A percentile compares a stretch with the other conserved stretches of the same genome.
Evolutionary conservation across 2,329 filamentous ascomycete species (phyloP).

Genomic region (Aspergillus neotritici): DNA sequence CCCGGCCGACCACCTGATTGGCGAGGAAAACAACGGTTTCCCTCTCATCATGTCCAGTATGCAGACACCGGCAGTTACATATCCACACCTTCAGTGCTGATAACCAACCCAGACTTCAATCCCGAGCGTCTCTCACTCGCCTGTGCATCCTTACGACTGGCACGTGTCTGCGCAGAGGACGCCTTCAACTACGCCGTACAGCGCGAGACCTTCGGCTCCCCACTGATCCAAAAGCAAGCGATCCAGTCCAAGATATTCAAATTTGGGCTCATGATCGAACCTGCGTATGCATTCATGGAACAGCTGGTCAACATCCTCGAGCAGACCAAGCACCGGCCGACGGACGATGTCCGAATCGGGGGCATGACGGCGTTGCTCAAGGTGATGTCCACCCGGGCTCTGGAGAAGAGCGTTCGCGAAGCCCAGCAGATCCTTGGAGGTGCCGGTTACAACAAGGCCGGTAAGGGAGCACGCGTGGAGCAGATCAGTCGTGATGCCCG

Average conservation of each 20-base stretch:
- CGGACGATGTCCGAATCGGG: conserved; percentile 42
- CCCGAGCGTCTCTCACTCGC: conserved; percentile 65
- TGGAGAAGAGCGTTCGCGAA: conserved; percentile 51
- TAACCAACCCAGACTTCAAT: conserved; percentile 55
- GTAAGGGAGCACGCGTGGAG: conserved; percentile 48
- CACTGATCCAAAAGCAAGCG: conserved; percentile 53
- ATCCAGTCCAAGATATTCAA: conserved; percentile 57
- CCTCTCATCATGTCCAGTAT: conserved; percentile 63
- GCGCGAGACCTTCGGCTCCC: conserved; percentile 58
- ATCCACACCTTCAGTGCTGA: background rate
- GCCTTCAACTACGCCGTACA: conserved; percentile 60
- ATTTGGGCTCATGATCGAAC: conserved; percentile 55
- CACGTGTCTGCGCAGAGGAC: conserved; percentile 54
- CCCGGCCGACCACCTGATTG: conserved; percentile 63
- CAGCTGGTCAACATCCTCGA: conserved; percentile 54
- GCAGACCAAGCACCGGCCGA: conserved; percentile 35
- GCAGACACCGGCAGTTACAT: conserved; percentile 1
- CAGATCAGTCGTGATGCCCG: conserved; percentile 50
- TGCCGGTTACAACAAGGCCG: conserved; percentile 47
- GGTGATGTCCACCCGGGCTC: conserved; percentile 47
- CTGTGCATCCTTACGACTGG: conserved; percentile 57
- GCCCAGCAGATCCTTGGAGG: conserved; percentile 54
- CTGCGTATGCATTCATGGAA: conserved; percentile 57
- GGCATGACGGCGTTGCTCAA: conserved; percentile 50
- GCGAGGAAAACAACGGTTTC: conserved; percentile 65